phyloP scores from a whole-genome alignment of 169 alveolate genomes.

The Plasmodium adleri region DNA sequence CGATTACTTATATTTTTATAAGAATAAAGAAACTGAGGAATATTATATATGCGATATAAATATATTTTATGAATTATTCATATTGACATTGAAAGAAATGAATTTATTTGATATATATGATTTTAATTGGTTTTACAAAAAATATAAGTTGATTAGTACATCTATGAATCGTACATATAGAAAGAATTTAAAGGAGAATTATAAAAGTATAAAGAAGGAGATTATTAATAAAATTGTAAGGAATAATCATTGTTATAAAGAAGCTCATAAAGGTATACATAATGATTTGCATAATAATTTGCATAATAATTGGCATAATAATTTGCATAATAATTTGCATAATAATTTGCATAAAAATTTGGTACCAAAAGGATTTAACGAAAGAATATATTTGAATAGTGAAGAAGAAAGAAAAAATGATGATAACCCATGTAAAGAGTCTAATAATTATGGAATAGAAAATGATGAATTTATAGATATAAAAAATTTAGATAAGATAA shows the following conservation, averaged over 20 bases:
- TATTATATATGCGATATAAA: conserved; percentile 39
- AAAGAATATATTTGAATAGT: too few relatives aligned
- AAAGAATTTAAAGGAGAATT: conserved; percentile 37
- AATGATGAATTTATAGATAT: too few relatives aligned
- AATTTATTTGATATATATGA: conserved; percentile 52
- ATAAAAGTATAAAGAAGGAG: conserved; percentile 12
- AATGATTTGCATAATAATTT: too few relatives aligned
- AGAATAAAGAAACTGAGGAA: conserved; percentile 25
- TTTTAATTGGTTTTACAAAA: conserved; percentile 58
- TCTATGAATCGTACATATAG: conserved; percentile 49
- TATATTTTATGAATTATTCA: conserved; percentile 55
- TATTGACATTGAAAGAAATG: conserved; percentile 31
- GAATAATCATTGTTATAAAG: not conserved
- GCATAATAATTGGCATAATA: too few relatives aligned
- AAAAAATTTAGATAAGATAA: too few relatives aligned
- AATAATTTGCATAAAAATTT: too few relatives aligned
- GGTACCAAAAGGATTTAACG: too few relatives aligned
- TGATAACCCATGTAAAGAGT: too few relatives aligned
- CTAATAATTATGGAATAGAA: too few relatives aligned
- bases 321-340: too few relatives aligned
- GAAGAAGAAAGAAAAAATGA: too few relatives aligned
- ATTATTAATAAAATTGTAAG: not conserved
- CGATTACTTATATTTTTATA: conserved; percentile 56
- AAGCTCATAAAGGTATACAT: too few relatives aligned
- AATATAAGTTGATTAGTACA: conserved; percentile 59